phyloP scores from a whole-genome alignment of 2,329 filamentous ascomycete species.

The Pezicula neosporulosa region DNA sequence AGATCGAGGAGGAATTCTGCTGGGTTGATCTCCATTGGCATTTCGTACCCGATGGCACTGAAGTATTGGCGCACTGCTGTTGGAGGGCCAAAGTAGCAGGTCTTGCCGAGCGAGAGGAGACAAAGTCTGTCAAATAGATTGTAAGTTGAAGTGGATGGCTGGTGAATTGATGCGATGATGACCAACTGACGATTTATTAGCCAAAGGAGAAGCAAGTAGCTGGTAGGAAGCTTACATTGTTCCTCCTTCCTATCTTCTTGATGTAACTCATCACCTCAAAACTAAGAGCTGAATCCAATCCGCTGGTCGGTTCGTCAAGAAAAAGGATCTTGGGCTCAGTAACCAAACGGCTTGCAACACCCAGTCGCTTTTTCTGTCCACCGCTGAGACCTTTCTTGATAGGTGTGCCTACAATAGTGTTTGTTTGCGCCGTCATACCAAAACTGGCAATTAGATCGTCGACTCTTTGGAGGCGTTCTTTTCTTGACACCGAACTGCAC shows the following conservation, averaged over 20 bases:
- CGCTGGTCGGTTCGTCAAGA: slow-evolving; percentile 80
- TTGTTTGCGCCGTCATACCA: slow-evolving; percentile 65
- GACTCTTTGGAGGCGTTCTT: slow-evolving; percentile 60
- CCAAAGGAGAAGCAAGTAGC: slow-evolving; percentile 9
- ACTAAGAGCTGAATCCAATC: slow-evolving; percentile 74
- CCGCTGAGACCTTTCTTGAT: slow-evolving; percentile 81
- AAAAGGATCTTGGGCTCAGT: slow-evolving; percentile 79
- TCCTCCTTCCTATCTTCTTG: slow-evolving; percentile 58
- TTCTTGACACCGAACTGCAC: slow-evolving; percentile 35
- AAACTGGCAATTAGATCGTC: slow-evolving; percentile 67
- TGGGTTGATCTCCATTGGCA: slow-evolving; percentile 72
- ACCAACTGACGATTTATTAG: slow-evolving; percentile 50
- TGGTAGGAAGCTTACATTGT: slow-evolving; percentile 48
- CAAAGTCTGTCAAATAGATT: slow-evolving; percentile 77
- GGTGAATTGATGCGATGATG: slow-evolving; percentile 80
- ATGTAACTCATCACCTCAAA: slow-evolving; percentile 73
- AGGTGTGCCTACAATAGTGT: slow-evolving; percentile 76
- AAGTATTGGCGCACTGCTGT: slow-evolving; percentile 60
- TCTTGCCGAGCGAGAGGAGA: slow-evolving; percentile 66
- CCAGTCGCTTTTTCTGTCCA: slow-evolving; percentile 78
- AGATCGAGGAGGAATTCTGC: slow-evolving; percentile 78
- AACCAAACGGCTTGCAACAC: slow-evolving; percentile 77
- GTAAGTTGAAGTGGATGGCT: slow-evolving; percentile 78
- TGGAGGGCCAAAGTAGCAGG: slow-evolving; percentile 70
- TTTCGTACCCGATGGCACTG: slow-evolving; percentile 50